Evolutionary conservation across 148 eudicot genomes (phyloP).

Genomic region (Nepenthes mirabilis): DNA sequence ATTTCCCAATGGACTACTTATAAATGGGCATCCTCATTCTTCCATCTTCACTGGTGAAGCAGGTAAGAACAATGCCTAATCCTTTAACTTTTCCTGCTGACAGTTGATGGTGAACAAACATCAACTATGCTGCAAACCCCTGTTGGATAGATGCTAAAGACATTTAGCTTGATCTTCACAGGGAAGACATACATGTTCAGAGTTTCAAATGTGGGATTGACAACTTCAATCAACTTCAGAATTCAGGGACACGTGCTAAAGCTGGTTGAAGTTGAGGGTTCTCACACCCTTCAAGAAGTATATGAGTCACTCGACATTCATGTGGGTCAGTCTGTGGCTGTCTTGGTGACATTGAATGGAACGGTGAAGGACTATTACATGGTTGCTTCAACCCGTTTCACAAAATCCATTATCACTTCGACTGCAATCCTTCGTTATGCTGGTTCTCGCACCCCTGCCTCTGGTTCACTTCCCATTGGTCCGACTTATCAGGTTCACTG

Average conservation of each 20-base stretch:
- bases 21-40: constrained; percentile 40
- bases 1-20: constrained; percentile 50
- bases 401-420: constrained; percentile 30
- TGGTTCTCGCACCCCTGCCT: constrained; percentile 33
- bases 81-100: neutral
- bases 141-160: neutral
- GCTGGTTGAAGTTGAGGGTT: constrained; percentile 71
- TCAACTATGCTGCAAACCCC: neutral
- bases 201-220: constrained; percentile 57
- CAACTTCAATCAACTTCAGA: constrained; percentile 62
- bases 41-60: constrained; percentile 24
- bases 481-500: constrained; percentile 71
- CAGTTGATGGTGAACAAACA: no score
- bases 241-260: constrained; percentile 54
- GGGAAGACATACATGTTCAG: constrained; percentile 57
- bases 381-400: constrained; percentile 66
- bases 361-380: constrained; percentile 47
- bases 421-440: constrained; percentile 40
- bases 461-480: constrained; percentile 41
- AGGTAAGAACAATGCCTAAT: constrained; percentile 18
- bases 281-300: constrained; percentile 56
- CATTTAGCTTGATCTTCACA: constrained; percentile 8
- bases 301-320: constrained; percentile 76
- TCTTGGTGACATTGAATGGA: constrained; percentile 43
- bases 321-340: constrained; percentile 59